These are phyloP conservation scores for Talaromyces nanjingensis DNA, from an alignment of 495 filamentous ascomycete species.

Conservation along the genomic window DNA sequence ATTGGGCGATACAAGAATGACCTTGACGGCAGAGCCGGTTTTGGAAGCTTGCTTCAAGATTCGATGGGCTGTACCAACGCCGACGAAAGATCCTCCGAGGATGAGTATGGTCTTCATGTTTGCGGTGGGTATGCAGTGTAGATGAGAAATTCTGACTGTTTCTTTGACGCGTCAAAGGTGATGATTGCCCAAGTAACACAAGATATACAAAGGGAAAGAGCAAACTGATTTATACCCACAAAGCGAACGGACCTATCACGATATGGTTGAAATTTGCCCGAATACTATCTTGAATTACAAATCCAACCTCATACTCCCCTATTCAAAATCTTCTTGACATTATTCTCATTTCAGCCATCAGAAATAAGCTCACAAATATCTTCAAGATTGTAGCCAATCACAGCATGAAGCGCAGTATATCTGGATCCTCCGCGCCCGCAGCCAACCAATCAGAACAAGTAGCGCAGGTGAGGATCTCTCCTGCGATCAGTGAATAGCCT, in stretches of 20 bases:
- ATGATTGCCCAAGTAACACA: too few species aligned
- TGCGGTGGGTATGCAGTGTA: not conserved
- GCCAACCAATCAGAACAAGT: not conserved
- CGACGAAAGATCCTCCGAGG: slow-evolving; percentile 46
- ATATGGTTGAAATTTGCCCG: not conserved
- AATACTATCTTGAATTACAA: not conserved
- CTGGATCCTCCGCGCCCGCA: not conserved
- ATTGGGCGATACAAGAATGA: slow-evolving; percentile 39
- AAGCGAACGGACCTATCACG: not conserved
- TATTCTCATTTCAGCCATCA: not conserved
- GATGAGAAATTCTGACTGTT: not conserved
- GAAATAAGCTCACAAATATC: not conserved
- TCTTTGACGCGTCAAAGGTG: not conserved
- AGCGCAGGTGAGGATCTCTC: not conserved
- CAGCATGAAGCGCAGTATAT: not conserved
- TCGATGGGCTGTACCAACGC: slow-evolving; percentile 43
- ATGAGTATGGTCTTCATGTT: slow-evolving; percentile 30
- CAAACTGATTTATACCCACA: not conserved
- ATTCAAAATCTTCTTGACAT: not conserved
- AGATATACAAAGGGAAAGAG: not conserved
- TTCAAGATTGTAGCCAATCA: slow-evolving; percentile 2
- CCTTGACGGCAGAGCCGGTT: slow-evolving; percentile 14
- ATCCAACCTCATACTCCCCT: not conserved
- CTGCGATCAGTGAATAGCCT: not conserved
- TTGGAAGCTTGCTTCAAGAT: slow-evolving; percentile 36